These are phyloP conservation scores for Crithidia brevicula DNA, from an alignment of 208 protist genomes.

Conservation along the genomic window DNA sequence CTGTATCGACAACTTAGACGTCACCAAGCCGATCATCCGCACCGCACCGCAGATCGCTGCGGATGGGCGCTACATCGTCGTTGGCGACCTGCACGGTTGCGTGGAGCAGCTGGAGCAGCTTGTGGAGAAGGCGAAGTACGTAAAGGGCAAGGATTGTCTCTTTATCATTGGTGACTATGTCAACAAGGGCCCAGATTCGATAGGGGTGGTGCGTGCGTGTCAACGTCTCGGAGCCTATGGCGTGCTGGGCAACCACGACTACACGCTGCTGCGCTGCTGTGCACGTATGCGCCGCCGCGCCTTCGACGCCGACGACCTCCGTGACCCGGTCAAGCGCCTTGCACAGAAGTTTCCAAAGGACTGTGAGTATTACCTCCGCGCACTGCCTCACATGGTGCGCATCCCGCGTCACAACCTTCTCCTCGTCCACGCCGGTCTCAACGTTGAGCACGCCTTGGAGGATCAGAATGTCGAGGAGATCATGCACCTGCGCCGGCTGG, in stretches of 20 bases:
- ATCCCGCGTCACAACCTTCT: constrained; percentile 84
- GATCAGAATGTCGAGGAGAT: constrained; percentile 81
- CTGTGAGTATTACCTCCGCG: constrained; percentile 83
- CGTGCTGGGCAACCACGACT: constrained; percentile 92
- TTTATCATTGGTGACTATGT: constrained; percentile 90
- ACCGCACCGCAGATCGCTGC: constrained; percentile 42
- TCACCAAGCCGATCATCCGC: constrained; percentile 68
- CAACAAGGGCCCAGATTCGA: constrained; percentile 89
- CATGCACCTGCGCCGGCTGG: constrained; percentile 85
- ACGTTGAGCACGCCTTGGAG: constrained; percentile 56
- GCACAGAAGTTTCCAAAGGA: constrained; percentile 70
- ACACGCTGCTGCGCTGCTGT: constrained; percentile 78
- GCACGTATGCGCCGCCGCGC: constrained; percentile 40
- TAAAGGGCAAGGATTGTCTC: constrained; percentile 71
- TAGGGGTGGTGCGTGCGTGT: constrained; percentile 71
- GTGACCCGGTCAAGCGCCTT: constrained; percentile 83
- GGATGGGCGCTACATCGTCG: constrained; percentile 78
- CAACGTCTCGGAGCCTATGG: constrained; percentile 72
- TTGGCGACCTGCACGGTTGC: constrained; percentile 93
- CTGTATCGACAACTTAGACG: constrained; percentile 66
- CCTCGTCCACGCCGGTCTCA: constrained; percentile 89
- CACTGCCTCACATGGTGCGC: constrained; percentile 81
- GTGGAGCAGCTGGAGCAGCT: constrained; percentile 78
- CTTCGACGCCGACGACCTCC: constrained; percentile 57
- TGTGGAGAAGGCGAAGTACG: constrained; percentile 82